Percentiles rank a stretch among this genome's conserved stretches.
Conservation (phyloP, 306 rosid species). For the Fragaria nilgerrensis region DNA sequence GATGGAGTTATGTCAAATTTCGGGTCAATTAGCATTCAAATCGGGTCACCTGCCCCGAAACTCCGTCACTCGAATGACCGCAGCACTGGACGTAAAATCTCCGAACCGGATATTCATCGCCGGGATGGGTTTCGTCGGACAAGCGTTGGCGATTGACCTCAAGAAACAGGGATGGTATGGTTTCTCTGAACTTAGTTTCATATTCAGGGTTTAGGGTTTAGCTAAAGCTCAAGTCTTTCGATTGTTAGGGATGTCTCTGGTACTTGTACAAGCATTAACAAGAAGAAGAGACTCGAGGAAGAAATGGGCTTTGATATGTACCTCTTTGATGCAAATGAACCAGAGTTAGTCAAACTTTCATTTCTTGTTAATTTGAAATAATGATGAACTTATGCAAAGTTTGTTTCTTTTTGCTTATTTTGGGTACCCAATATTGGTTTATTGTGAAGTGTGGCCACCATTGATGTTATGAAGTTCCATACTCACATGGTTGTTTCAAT, state of each 20-base stretch:
- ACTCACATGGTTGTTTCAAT: slow-evolving; percentile 77
- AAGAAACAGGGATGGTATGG: slow-evolving; percentile 67
- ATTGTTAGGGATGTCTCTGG: slow-evolving; percentile 61
- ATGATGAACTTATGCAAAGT: not conserved
- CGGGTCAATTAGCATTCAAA: not conserved
- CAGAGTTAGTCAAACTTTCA: slow-evolving; percentile 45
- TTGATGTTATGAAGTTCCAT: slow-evolving; percentile 49
- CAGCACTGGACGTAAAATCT: slow-evolving; percentile 17
- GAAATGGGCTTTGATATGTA: slow-evolving; percentile 62
- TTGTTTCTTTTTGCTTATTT: not conserved
- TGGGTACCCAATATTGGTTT: slow-evolving; percentile 13
- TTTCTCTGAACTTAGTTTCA: not conserved
- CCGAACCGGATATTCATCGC: slow-evolving; percentile 56
- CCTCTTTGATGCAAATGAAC: slow-evolving; percentile 65
- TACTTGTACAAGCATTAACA: slow-evolving; percentile 55
- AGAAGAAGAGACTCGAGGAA: slow-evolving; percentile 62
- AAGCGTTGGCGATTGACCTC: slow-evolving; percentile 56
- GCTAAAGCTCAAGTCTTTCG: not conserved
- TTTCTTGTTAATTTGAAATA: not conserved
- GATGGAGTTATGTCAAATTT: slow-evolving; percentile 14
- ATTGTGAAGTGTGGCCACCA: slow-evolving; percentile 45
- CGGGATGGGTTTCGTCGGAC: slow-evolving; percentile 78
- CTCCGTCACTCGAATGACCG: slow-evolving; percentile 14
- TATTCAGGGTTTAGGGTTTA: not conserved
- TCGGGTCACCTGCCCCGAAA: not conserved